These are phyloP conservation scores for Solanum paucissectum DNA, from an alignment of 257 asterid genomes.

Conservation along the genomic window DNA sequence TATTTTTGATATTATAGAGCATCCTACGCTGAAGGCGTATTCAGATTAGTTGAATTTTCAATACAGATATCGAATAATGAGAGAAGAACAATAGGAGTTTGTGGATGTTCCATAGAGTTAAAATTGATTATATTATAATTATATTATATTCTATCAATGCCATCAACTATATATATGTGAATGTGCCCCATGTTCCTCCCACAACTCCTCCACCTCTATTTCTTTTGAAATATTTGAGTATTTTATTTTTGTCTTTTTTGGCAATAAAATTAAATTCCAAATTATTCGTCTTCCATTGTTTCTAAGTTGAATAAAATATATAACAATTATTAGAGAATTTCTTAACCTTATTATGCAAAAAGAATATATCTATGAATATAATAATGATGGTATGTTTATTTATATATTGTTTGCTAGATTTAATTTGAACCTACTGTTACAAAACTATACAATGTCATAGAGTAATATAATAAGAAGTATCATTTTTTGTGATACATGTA, in stretches of 20 bases:
- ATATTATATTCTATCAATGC: not conserved
- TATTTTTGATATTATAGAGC: not conserved
- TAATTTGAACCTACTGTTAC: not conserved
- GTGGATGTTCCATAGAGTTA: not conserved
- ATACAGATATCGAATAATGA: not conserved
- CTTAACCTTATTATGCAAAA: not conserved
- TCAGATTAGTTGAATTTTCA: not conserved
- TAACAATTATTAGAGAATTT: not conserved
- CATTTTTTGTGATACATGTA: not conserved
- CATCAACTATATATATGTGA: not conserved
- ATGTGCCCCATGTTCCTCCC: constrained; percentile 40
- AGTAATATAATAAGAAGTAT: not conserved
- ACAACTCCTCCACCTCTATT: not conserved
- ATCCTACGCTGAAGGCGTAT: fast-evolving
- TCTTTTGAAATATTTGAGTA: not conserved
- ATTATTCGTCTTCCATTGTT: not conserved
- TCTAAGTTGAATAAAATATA: not conserved
- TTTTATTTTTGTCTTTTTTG: not conserved
- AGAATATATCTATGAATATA: not conserved
- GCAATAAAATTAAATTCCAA: not conserved
- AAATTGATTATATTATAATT: not conserved
- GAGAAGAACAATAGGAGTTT: not conserved
- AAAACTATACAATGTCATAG: not conserved
- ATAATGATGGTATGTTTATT: not conserved
- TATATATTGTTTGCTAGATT: not conserved